Evolutionary conservation across 139 green algal genomes (phyloP).

Genomic region (Tetraselmis chui): DNA sequence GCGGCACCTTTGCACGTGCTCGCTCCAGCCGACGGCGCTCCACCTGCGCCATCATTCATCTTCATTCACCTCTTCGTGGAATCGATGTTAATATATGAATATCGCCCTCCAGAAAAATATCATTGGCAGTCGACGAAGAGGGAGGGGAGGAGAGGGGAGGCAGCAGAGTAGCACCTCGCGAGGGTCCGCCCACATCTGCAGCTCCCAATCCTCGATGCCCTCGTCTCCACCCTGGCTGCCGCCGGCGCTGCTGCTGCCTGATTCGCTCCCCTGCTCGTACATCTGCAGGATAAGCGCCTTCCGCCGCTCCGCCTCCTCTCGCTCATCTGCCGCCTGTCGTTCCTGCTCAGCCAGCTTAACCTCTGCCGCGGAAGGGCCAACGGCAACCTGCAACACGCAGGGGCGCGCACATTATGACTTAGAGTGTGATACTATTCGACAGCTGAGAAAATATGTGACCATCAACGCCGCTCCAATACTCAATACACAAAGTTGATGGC

Average conservation of each 20-base stretch:
- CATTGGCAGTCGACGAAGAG: background rate
- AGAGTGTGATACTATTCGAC: too few species aligned
- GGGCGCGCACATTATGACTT: too few species aligned
- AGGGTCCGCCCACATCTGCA: constrained; percentile 62
- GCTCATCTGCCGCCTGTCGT: constrained; percentile 5
- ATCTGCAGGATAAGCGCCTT: constrained; percentile 71
- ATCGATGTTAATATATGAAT: too few species aligned
- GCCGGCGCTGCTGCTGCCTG: constrained; percentile 18
- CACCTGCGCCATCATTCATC: background rate
- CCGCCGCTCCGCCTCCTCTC: constrained; percentile 15
- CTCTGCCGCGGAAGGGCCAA: background rate
- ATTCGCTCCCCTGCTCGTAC: constrained; percentile 12
- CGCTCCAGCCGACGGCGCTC: constrained; percentile 34
- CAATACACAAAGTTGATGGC: too few species aligned
- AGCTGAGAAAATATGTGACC: too few species aligned
- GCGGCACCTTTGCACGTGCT: constrained; percentile 19
- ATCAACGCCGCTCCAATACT: too few species aligned
- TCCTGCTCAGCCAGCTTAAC: background rate
- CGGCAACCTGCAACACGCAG: background rate
- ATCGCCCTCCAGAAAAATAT: too few species aligned
- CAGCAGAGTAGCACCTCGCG: constrained; percentile 38
- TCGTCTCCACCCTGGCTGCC: constrained; percentile 15
- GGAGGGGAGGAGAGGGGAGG: too few species aligned
- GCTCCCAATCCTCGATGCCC: constrained; percentile 70
- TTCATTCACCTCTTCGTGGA: too few species aligned